Conservation (phyloP, 169 alveolate genomes). For the Plasmodium chabaudi region DNA sequence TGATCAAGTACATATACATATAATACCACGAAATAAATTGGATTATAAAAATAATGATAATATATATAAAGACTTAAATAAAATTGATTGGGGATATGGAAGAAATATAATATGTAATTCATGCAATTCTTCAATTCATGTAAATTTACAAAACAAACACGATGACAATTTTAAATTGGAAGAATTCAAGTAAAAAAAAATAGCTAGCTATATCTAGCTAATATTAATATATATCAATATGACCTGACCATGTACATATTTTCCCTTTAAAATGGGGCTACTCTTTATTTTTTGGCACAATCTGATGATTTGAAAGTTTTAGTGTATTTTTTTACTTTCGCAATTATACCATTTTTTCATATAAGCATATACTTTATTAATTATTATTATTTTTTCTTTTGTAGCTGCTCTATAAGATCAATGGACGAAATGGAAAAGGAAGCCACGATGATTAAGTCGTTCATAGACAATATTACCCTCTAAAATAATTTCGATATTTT, state of each 20-base stretch:
- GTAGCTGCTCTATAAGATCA: constrained; percentile 49
- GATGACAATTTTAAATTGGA: constrained; percentile 60
- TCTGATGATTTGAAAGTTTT: no score
- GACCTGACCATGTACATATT: neutral
- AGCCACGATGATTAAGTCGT: constrained; percentile 45
- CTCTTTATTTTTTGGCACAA: no score
- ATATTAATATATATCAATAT: neutral
- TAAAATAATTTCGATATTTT: no score
- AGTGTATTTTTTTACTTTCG: no score
- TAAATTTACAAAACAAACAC: constrained; percentile 5
- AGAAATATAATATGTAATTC: constrained; percentile 39
- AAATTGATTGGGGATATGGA: constrained; percentile 77
- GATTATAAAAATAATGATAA: constrained; percentile 85
- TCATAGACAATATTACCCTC: constrained; percentile 23
- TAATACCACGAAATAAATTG: constrained; percentile 86
- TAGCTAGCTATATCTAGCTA: neutral
- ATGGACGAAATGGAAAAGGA: constrained; percentile 73
- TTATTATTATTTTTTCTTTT: neutral
- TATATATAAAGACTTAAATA: constrained; percentile 83
- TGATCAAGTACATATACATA: constrained; percentile 92
- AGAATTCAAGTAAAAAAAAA: constrained; percentile 55
- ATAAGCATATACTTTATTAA: no score
- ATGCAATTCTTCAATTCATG: constrained; percentile 30
- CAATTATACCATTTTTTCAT: no score
- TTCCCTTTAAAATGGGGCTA: neutral